Evolutionary conservation across 2,329 filamentous ascomycete genomes (phyloP), one percentile per base, ranked within the genome.

Genomic region (Monilinia polystroma): DNA sequence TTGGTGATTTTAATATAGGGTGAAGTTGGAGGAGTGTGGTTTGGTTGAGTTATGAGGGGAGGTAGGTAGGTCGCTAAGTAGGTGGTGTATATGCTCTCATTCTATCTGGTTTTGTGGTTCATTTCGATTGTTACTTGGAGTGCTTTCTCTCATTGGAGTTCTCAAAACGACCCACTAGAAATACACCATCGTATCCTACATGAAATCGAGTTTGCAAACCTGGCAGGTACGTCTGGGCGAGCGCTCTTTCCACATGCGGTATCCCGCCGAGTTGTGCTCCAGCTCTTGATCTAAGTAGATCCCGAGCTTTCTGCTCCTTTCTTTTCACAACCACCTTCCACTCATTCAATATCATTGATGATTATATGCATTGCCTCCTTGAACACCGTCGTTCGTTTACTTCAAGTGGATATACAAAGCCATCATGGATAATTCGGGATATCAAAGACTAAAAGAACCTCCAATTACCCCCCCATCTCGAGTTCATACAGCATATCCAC

Each of bases 401-500:
- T 1, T 5, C 11, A 14, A 55, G 12, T n/a, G 14, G 32, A 26
- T 14, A 35, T 35, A 18, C 29, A 2, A 38, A 51, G 8, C 2
- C 45, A 62, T 41, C 14, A 66, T 66, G 65, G 65, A 66, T 32
- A 54, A 58, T 32, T 66, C 65, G 10, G 58, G 58, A 35, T 66
- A 66, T n/a, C 18, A n/a, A 43, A 54, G 26, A 51, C 26, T 66
- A 57, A 38, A 35, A 11, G 58, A 66, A 32, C 29, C 65, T 66
- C 58, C 65, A 14, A 51, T 62, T 29, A 35, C 65, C 26, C 51
- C 58, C 2, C 64, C 57, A 12, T 64, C 65, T 55, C 51, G 65
- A 63, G 52, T 66, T 23, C 65, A 66, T 26, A 8, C 58, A 29
- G 65, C 58, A n/a, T 66, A 56, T 47, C 65, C 65, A 41, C 65